Evolutionary conservation across 805 yeast species (phyloP).

Genomic region (Zygoascus tannicola): DNA sequence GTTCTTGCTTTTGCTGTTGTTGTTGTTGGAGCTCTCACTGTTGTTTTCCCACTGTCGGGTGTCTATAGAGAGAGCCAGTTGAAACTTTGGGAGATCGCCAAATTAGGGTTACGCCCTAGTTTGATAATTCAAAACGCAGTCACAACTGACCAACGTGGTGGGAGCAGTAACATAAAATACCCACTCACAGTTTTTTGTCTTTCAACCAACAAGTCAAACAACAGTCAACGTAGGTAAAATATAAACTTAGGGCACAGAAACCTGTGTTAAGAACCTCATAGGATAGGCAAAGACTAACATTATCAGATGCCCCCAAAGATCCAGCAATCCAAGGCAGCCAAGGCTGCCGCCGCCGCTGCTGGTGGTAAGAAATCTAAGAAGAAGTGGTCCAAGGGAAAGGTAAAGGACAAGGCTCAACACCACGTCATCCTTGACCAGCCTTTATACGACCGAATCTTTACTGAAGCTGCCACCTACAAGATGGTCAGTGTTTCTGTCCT

Average conservation of each 20-base stretch:
- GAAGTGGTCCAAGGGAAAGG: slow-evolving; percentile 99
- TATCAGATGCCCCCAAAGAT: slow-evolving; percentile 93
- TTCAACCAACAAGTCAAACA: background rate
- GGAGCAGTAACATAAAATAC: too few species aligned
- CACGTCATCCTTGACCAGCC: slow-evolving; percentile 95
- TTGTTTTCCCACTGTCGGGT: too few species aligned
- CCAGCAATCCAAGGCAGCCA: slow-evolving; percentile 99
- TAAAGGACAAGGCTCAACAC: slow-evolving; percentile 99
- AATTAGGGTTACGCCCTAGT: too few species aligned
- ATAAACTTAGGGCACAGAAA: background rate
- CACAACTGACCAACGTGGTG: too few species aligned
- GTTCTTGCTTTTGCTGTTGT: too few species aligned
- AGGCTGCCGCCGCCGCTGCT: slow-evolving; percentile 99
- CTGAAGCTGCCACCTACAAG: slow-evolving; percentile 99
- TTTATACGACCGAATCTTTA: slow-evolving; percentile 96
- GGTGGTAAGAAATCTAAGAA: slow-evolving; percentile 99
- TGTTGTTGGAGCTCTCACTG: too few species aligned
- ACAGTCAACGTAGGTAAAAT: background rate
- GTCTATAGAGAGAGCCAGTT: too few species aligned
- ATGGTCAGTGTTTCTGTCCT: slow-evolving; percentile 95
- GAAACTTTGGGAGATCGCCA: too few species aligned
- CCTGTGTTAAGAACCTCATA: too few species aligned
- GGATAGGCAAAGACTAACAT: background rate
- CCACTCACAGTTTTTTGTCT: background rate
- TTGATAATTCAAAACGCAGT: too few species aligned